Evolutionary conservation across 352 stramenopile genomes (phyloP).

Genomic region (Pythium sukuiense): DNA sequence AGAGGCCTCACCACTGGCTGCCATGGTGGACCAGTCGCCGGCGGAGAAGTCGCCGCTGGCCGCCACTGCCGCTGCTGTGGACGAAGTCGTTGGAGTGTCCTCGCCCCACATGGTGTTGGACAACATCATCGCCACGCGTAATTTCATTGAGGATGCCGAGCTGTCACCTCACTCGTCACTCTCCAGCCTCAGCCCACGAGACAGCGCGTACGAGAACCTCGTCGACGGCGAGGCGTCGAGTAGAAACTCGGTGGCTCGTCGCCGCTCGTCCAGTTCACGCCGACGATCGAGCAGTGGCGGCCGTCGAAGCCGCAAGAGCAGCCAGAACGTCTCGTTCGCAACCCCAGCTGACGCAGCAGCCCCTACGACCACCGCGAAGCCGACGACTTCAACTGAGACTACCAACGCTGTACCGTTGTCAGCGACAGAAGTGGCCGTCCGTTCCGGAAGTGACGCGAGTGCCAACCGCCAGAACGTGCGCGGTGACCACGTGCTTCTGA

Average conservation of each 20-base stretch:
- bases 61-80: background rate
- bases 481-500: constrained; percentile 17
- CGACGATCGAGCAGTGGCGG: constrained; percentile 1
- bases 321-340: background rate
- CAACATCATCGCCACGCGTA: constrained; percentile 8
- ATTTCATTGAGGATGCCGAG: constrained; percentile 5
- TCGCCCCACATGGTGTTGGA: constrained; percentile 7
- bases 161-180: constrained; percentile 16
- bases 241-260: background rate
- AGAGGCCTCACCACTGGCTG: background rate
- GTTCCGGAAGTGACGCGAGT: background rate
- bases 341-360: background rate
- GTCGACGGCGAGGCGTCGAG: background rate
- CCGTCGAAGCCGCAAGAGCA: constrained; percentile 6
- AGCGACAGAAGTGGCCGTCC: background rate
- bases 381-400: background rate
- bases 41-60: background rate
- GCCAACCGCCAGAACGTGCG: constrained; percentile 12
- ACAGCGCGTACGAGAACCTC: constrained; percentile 4
- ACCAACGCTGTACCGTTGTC: background rate
- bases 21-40: background rate
- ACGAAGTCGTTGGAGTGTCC: background rate
- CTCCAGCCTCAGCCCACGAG: constrained; percentile 16
- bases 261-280: constrained; percentile 3
- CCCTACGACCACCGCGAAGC: too few relatives aligned